Evolutionary conservation across 352 stramenopile species (phyloP).

Genomic region (Globisporangium viniferum): DNA sequence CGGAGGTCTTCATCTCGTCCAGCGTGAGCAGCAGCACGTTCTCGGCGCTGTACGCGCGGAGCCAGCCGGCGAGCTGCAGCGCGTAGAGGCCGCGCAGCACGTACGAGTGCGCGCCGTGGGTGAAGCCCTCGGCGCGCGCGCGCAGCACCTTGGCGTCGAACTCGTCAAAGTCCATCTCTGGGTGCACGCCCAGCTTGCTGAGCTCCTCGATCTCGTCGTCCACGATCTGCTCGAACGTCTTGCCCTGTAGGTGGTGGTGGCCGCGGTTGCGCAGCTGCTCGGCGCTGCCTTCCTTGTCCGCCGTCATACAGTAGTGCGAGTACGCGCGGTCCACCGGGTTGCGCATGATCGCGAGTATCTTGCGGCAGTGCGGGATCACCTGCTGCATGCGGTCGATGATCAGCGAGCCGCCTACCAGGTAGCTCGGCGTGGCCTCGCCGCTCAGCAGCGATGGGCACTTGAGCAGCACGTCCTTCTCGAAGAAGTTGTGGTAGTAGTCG

Average conservation of each 20-base stretch:
- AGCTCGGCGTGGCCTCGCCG: constrained; percentile 92
- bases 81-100: constrained; percentile 92
- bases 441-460: constrained; percentile 90
- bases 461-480: constrained; percentile 77
- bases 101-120: constrained; percentile 82
- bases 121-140: constrained; percentile 29
- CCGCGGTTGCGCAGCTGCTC: constrained; percentile 80
- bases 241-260: constrained; percentile 57
- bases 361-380: constrained; percentile 74
- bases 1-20: constrained; percentile 89
- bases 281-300: constrained; percentile 64
- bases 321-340: constrained; percentile 83
- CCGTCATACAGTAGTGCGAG: constrained; percentile 89
- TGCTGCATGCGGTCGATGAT: constrained; percentile 77
- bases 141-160: constrained; percentile 67
- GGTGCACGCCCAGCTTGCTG: constrained; percentile 51
- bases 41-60: constrained; percentile 84
- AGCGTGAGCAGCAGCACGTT: constrained; percentile 92
- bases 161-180: constrained; percentile 68
- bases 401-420: constrained; percentile 78
- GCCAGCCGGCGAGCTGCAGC: constrained; percentile 92
- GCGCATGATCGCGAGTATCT: constrained; percentile 83
- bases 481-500: constrained; percentile 81
- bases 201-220: constrained; percentile 71
- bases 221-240: constrained; percentile 72